Conservation (phyloP, 192 early-diverging fungal species). For the Borealophlyctis nickersoniae region DNA sequence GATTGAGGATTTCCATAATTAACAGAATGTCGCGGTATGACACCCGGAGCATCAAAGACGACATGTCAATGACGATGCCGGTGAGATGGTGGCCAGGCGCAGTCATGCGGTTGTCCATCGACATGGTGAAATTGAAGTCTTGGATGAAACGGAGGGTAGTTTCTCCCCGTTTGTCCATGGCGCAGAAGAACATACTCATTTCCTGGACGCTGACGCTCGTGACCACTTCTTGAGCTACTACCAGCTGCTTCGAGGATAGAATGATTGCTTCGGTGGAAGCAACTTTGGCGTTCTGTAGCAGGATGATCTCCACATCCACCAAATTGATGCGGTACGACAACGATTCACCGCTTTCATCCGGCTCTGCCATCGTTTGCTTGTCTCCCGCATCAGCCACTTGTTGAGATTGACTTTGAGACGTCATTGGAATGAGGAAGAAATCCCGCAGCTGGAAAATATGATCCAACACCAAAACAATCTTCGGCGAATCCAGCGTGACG, state of each 20-base stretch:
- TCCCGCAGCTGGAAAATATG: slow-evolving; percentile 74
- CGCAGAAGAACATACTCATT: slow-evolving; percentile 87
- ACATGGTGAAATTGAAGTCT: slow-evolving; percentile 78
- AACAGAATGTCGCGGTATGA: slow-evolving; percentile 84
- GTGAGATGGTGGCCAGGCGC: slow-evolving; percentile 60
- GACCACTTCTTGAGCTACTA: slow-evolving; percentile 75
- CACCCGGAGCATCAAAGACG: slow-evolving; percentile 74
- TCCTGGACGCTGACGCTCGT: slow-evolving; percentile 73
- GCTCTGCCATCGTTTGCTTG: background rate
- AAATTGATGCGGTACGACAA: slow-evolving; percentile 78
- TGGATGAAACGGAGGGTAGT: slow-evolving; percentile 85
- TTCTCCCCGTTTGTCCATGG: slow-evolving; percentile 76
- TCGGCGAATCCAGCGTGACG: slow-evolving; percentile 77
- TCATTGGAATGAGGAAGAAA: slow-evolving; percentile 54
- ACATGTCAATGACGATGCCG: slow-evolving; percentile 70
- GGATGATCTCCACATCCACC: slow-evolving; percentile 74
- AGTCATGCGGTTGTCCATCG: slow-evolving; percentile 70
- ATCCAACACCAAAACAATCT: slow-evolving; percentile 82
- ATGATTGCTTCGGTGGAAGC: slow-evolving; percentile 82
- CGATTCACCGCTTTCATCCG: slow-evolving; percentile 8
- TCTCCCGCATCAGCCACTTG: slow-evolving; percentile 9
- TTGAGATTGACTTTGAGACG: background rate
- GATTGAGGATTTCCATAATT: slow-evolving; percentile 71
- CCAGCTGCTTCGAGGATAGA: slow-evolving; percentile 74
- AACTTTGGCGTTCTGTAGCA: slow-evolving; percentile 72